These are phyloP conservation scores for Cryptococcus wingfieldii DNA, from an alignment of 1,284 basidiomycete species.

Conservation along the genomic window DNA sequence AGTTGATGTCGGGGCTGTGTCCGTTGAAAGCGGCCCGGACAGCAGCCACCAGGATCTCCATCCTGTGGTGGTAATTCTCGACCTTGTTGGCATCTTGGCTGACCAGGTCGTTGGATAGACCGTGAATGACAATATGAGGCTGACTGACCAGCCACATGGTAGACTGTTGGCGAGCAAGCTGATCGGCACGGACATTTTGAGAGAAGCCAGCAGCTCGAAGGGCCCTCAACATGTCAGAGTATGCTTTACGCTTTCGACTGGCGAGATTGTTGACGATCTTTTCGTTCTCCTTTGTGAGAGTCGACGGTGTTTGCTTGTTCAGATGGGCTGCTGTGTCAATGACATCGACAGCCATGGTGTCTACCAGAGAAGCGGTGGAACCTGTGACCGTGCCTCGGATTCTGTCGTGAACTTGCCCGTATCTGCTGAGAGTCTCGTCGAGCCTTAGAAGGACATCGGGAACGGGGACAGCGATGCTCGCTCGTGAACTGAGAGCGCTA, in stretches of 20 bases:
- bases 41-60: conserved; percentile 64
- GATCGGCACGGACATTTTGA: conserved; percentile 65
- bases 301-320: conserved; percentile 55
- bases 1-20: conserved; percentile 77
- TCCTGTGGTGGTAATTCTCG: conserved; percentile 68
- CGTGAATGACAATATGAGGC: conserved; percentile 16
- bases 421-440: conserved; percentile 39
- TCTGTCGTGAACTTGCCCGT: conserved; percentile 34
- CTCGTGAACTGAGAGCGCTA: conserved; percentile 12
- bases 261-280: conserved; percentile 75
- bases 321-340: conserved; percentile 65
- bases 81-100: conserved; percentile 27
- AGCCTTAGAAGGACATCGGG: conserved; percentile 28
- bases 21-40: conserved; percentile 62
- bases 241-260: conserved; percentile 80
- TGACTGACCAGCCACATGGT: conserved; percentile 62
- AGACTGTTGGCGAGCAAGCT: conserved; percentile 62
- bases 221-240: conserved; percentile 85
- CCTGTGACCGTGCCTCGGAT: conserved; percentile 18
- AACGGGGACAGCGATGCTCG: neutral
- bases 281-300: conserved; percentile 60
- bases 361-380: conserved; percentile 46
- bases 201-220: conserved; percentile 77
- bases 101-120: conserved; percentile 19
- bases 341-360: conserved; percentile 69